These are phyloP conservation scores for Lentithecium fluviatile DNA, from an alignment of 495 filamentous ascomycete genomes.

Conservation along the genomic window DNA sequence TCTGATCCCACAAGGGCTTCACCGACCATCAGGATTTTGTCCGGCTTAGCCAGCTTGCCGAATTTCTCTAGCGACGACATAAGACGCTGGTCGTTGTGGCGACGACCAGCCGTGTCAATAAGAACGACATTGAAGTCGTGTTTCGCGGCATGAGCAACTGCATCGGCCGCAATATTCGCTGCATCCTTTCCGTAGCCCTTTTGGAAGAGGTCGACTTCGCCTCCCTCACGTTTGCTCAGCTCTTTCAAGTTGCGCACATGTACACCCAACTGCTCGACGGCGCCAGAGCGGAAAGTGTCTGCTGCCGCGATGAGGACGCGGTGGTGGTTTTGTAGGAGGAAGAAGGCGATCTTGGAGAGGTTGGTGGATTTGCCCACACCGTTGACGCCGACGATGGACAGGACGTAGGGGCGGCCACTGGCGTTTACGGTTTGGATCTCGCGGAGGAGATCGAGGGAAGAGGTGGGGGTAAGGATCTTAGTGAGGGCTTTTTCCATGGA, in stretches of 20 bases:
- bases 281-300: slow-evolving; percentile 96
- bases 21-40: slow-evolving; percentile 99
- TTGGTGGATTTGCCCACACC: slow-evolving; percentile 98
- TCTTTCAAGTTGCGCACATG: slow-evolving; percentile 90
- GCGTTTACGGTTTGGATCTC: slow-evolving; percentile 80
- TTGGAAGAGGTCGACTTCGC: slow-evolving; percentile 84
- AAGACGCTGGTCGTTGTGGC: slow-evolving; percentile 91
- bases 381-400: slow-evolving; percentile 97
- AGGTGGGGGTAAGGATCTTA: slow-evolving; percentile 93
- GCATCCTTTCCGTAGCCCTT: slow-evolving; percentile 98
- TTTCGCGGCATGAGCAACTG: slow-evolving; percentile 71
- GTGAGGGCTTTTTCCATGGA: slow-evolving; percentile 87
- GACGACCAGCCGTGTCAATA: slow-evolving; percentile 91
- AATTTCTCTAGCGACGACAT: slow-evolving; percentile 98
- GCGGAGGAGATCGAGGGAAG: slow-evolving; percentile 87
- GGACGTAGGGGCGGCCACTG: slow-evolving; percentile 80
- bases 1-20: slow-evolving; percentile 95
- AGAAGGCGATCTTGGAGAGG: slow-evolving; percentile 93
- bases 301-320: slow-evolving; percentile 93
- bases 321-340: slow-evolving; percentile 94
- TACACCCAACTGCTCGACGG: slow-evolving; percentile 93
- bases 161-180: slow-evolving; percentile 90
- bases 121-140: slow-evolving; percentile 88
- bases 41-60: slow-evolving; percentile 87
- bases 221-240: slow-evolving; percentile 75